Percentiles rank a stretch among this genome's conserved stretches.
These are phyloP conservation scores for Fonsecaea monophora DNA, from an alignment of 2,329 filamentous ascomycete genomes.

Conservation along the genomic window DNA sequence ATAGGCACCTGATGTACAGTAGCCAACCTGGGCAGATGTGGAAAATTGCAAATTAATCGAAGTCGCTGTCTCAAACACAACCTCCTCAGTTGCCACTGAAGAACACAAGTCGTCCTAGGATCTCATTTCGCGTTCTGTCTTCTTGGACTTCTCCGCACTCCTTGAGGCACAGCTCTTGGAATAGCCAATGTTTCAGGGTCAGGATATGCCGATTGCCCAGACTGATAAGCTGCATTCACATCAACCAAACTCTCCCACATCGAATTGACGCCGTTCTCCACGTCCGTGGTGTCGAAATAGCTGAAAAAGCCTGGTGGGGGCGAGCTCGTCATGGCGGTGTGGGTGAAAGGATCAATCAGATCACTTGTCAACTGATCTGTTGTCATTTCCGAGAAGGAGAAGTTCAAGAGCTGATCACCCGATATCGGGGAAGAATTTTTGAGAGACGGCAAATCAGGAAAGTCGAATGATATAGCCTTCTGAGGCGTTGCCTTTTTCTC, in stretches of 20 bases:
- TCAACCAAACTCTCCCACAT: slow-evolving; percentile 32
- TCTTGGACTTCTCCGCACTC: slow-evolving; percentile 30
- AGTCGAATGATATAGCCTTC: slow-evolving; percentile 45
- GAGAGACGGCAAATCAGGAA: slow-evolving; percentile 45
- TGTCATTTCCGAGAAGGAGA: slow-evolving; percentile 37
- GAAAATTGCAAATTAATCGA: neutral
- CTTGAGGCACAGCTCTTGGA: slow-evolving; percentile 11
- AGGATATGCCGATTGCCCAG: slow-evolving; percentile 25
- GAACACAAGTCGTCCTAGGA: neutral
- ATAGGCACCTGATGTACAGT: slow-evolving; percentile 19
- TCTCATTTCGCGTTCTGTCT: slow-evolving; percentile 24
- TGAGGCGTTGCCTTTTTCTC: slow-evolving; percentile 58
- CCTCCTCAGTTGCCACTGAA: neutral
- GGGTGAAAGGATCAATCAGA: slow-evolving; percentile 52
- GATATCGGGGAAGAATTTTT: slow-evolving; percentile 38
- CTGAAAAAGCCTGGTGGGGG: slow-evolving; percentile 47
- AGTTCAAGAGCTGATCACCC: slow-evolving; percentile 27
- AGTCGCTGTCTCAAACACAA: neutral
- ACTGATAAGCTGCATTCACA: slow-evolving; percentile 10
- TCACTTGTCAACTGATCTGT: slow-evolving; percentile 42
- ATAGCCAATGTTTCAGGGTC: slow-evolving; percentile 22
- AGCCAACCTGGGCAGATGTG: neutral
- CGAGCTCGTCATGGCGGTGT: slow-evolving; percentile 55
- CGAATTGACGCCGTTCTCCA: slow-evolving; percentile 24
- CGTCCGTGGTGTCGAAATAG: slow-evolving; percentile 37